Evolutionary conservation across 441 rosid species (phyloP), one percentile per base, ranked within the genome.

Genomic region (Biscutella laevigata): DNA sequence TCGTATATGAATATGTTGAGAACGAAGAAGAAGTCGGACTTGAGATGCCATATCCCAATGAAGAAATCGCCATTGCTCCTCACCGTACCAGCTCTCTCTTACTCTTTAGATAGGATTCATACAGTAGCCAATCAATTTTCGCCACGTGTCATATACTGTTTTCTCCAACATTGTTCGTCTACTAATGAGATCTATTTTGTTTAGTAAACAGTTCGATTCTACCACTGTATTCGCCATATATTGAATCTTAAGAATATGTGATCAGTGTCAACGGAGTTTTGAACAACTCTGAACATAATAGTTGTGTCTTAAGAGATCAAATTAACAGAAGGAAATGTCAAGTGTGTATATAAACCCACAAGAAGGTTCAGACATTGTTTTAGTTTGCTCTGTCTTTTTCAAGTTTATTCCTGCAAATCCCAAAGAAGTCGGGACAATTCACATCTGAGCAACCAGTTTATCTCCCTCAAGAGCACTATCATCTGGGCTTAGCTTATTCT

Each of bases 401-500:
- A 15, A 19, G 29, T 19, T 14, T n/a, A n/a, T 21, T 38, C 12
- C 24, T 48, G 57, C 22, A n/a, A 29, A 59, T 10, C 17, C 17
- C 20, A 28, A 38, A 21, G 36, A 25, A 41, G 19, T 30, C 25
- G 42, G 11, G 14, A 10, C 11, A 7, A 6, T n/a, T 64, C 41
- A 66, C 44, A 66, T 66, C 56, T 66, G 50, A 59, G 61, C 56
- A 52, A 66, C 66, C 44, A 37, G 22, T 16, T 37, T 47, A 68
- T 75, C 45, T 22, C 51, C 68, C 20, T 57, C 71, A 7, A 24
- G 53, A 3, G 34, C 8, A 19, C 15, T 41, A 21, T 16, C 19
- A 54, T 24, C 61, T 53, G 48, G 66, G 2, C 76, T 39, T 30
- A 86, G 69, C 25, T 80, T 41, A 37, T 83, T 87, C 37, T 62